Evolutionary conservation across 345 rosid species (phyloP).

Genomic region (Eucalyptus victrix): DNA sequence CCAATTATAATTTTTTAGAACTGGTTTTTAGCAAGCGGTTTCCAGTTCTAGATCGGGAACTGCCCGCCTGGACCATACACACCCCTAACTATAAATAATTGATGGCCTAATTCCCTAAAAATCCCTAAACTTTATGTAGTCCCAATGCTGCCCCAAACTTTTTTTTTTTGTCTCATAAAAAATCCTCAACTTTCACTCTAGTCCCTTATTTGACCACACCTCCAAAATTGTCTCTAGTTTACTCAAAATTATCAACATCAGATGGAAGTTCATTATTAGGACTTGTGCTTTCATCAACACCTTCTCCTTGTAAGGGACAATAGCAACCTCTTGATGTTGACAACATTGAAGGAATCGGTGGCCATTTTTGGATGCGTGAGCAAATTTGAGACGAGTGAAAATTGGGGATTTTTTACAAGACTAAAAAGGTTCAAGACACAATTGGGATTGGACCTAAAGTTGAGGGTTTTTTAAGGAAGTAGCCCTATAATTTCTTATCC

Average conservation of each 20-base stretch:
- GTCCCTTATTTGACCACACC: neutral
- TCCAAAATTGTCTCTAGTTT: neutral
- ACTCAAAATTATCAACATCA: neutral
- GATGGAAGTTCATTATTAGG: neutral
- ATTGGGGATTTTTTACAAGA: neutral
- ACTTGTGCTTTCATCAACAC: neutral
- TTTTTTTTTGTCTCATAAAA: neutral
- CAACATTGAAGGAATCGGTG: neutral
- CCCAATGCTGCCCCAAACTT: neutral
- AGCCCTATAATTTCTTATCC: neutral
- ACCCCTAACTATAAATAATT: neutral
- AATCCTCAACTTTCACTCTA: neutral
- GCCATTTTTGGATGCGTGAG: neutral
- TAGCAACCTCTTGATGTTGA: neutral
- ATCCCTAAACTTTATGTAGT: neutral
- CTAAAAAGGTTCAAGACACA: neutral
- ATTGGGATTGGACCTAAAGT: neutral
- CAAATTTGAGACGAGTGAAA: neutral
- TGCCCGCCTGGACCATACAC: rapidly evolving
- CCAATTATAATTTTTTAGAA: too few species aligned
- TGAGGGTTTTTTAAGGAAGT: neutral
- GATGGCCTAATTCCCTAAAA: neutral
- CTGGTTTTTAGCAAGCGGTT: too few species aligned
- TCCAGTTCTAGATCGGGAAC: too few species aligned
- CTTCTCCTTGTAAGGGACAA: neutral